These are phyloP conservation scores for Umbelopsis vinacea DNA, from an alignment of 192 early-diverging fungal species.

Conservation along the genomic window DNA sequence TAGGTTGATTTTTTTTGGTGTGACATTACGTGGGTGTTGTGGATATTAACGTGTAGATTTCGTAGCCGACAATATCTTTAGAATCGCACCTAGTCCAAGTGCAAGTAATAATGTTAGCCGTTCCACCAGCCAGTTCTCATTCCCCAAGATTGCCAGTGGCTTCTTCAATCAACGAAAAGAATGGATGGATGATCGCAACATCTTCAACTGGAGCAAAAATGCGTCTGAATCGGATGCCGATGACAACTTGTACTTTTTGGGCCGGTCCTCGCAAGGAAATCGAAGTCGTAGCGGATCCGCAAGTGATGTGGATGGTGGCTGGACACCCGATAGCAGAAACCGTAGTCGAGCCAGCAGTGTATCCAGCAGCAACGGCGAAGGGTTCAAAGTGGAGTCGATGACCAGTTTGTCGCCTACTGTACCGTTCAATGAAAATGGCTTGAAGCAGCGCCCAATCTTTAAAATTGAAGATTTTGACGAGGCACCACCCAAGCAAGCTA, in stretches of 20 bases:
- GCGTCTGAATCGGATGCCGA: slow-evolving; percentile 55
- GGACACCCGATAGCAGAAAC: slow-evolving; percentile 38
- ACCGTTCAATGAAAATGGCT: not conserved
- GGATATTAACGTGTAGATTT: not conserved
- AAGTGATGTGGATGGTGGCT: slow-evolving; percentile 28
- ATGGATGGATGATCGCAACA: slow-evolving; percentile 56
- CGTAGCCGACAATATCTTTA: slow-evolving; percentile 22
- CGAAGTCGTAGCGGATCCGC: slow-evolving; percentile 43
- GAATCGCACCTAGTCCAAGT: slow-evolving; percentile 9
- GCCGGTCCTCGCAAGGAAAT: slow-evolving; percentile 46
- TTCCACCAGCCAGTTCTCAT: slow-evolving; percentile 22
- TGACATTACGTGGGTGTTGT: too few relatives aligned
- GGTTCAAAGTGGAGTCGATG: slow-evolving; percentile 55
- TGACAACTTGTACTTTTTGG: slow-evolving; percentile 57
- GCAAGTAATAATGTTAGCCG: slow-evolving; percentile 4
- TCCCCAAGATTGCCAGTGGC: slow-evolving; percentile 37
- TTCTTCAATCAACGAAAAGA: slow-evolving; percentile 49
- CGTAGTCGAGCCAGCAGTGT: slow-evolving; percentile 53
- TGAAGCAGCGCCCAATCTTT: slow-evolving; percentile 19
- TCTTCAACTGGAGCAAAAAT: slow-evolving; percentile 58
- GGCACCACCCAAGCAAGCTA: not conserved
- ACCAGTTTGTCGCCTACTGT: slow-evolving; percentile 32
- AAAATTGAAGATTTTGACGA: slow-evolving; percentile 35
- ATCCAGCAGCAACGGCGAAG: slow-evolving; percentile 38
- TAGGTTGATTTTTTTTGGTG: not conserved